Base-by-base conservation (phyloP, 768 basidiomycete genomes). In the Hygrophoropsis aurantiaca region DNA sequence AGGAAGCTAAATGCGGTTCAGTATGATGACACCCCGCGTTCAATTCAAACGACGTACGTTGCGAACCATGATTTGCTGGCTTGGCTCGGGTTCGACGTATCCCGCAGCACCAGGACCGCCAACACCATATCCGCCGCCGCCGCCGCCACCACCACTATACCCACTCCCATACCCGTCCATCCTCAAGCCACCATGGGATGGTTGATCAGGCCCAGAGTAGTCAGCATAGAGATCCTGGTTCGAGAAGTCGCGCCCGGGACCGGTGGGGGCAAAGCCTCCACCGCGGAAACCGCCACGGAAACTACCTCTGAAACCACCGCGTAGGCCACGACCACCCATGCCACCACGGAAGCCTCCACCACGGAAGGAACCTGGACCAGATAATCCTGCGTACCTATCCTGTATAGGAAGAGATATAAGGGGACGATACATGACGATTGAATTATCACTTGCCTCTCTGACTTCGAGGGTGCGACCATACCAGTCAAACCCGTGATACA, bases 401-500 rank as follows among this genome's bases (percentile, higher is more conserved):
- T 91, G 51, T 4, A 23, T 25, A 13, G n/a, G n/a, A 0, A 19
- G 41, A 42, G 33, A 13, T 3, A 13, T 50, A 47, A 15, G 40
- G 16, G 3, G 27, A 2, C 30, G 10, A 40, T 38, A 49, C 37
- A 11, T 21, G 45, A 16, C 20, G 13, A 43, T 35, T 35, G 3
- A 2, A 18, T 11, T 33, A 15, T 9, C 9, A 59, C 75, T 52
- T 64, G 90, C 92, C 80, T 97, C 92, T 55, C 94, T 88, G 27
- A 98, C 95, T 74, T 99, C 95, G 11, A 99, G 82, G 7, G 85
- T 83, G 40, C 90, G 87, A 7, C 94, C 94, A 64, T 94, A 94
- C 93, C 95, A 97, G 52, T 97, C 94, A 58, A 90, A 97, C 23
- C 94, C 94, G 49, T 97, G 88, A 65, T 94, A 97, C 91, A 95